These are phyloP conservation scores for Tolypocladium tropicale DNA, from an alignment of 2,329 filamentous ascomycete species.

Conservation along the genomic window DNA sequence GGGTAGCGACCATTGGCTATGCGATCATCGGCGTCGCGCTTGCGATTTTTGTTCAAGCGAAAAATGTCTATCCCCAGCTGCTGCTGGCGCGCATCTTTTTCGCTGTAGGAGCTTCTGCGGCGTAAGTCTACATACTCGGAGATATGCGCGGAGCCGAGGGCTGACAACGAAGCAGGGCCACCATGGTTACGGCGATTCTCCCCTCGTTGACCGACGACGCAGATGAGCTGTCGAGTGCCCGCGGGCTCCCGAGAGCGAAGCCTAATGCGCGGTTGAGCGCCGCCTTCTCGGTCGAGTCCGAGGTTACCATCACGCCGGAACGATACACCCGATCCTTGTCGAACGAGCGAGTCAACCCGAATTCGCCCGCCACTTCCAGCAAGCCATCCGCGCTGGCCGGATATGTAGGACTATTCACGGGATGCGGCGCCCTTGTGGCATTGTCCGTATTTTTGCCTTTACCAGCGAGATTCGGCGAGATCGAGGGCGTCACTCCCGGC, in stretches of 20 bases:
- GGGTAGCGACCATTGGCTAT: constrained; percentile 70
- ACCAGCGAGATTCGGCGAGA: constrained; percentile 65
- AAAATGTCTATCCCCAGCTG: constrained; percentile 80
- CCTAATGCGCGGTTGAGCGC: constrained; percentile 43
- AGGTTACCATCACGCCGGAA: constrained; percentile 64
- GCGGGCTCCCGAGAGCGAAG: constrained; percentile 18
- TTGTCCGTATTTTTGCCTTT: constrained; percentile 76
- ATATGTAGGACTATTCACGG: constrained; percentile 85
- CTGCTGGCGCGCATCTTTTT: constrained; percentile 78
- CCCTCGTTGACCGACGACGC: constrained; percentile 56
- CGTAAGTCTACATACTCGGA: constrained; percentile 37
- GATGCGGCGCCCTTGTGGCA: constrained; percentile 81
- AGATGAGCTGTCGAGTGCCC: constrained; percentile 7
- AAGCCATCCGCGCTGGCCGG: constrained; percentile 62
- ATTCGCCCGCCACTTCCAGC: constrained; percentile 16
- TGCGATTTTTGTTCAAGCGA: constrained; percentile 73
- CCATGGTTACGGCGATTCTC: constrained; percentile 94
- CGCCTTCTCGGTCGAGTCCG: constrained; percentile 60
- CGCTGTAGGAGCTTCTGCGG: constrained; percentile 82
- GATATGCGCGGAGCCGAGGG: constrained; percentile 1
- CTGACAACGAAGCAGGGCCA: constrained; percentile 43
- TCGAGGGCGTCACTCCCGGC: constrained; percentile 60
- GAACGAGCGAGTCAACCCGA: constrained; percentile 12
- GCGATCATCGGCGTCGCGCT: constrained; percentile 68
- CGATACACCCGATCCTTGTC: constrained; percentile 34